These are phyloP conservation scores for Thuja plicata DNA, from an alignment of 83 land plant genomes.

Conservation along the genomic window DNA sequence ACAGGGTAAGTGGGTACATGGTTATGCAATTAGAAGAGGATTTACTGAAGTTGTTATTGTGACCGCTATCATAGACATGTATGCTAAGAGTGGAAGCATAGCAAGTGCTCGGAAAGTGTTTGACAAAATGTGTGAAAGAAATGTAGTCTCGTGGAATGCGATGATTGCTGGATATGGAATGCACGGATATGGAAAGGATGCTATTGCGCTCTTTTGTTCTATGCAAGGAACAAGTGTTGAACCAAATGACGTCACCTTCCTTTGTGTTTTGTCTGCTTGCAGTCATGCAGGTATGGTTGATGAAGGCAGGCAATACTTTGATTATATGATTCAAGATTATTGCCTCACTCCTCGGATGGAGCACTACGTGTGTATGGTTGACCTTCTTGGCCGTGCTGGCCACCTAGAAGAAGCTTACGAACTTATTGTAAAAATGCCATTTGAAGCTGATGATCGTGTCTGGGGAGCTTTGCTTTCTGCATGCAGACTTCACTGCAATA, in stretches of 20 bases:
- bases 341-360: conserved; percentile 34
- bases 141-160: conserved; percentile 46
- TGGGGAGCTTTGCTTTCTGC: conserved; percentile 61
- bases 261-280: conserved; percentile 48
- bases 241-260: conserved; percentile 48
- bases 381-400: conserved; percentile 57
- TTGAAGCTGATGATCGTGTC: conserved; percentile 41
- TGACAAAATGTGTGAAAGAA: conserved; percentile 26
- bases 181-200: conserved; percentile 32
- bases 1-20: conserved; percentile 22
- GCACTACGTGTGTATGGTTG: conserved; percentile 60
- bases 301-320: conserved; percentile 37
- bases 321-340: conserved; percentile 28
- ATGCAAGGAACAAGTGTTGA: conserved; percentile 36
- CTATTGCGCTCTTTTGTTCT: conserved; percentile 5
- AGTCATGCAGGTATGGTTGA: conserved; percentile 54
- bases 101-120: conserved; percentile 25
- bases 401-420: conserved; percentile 33
- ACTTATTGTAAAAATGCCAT: conserved; percentile 38
- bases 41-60: conserved; percentile 3
- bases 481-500: conserved; percentile 22
- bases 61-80: conserved; percentile 58
- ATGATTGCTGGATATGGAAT: conserved; percentile 24
- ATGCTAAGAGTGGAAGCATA: conserved; percentile 62
- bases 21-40: conserved; percentile 2